Percentiles rank a stretch among this genome's conserved stretches.
Evolutionary conservation across 1,284 basidiomycete genomes (phyloP).

Genomic region (Jaminaea rosea): DNA sequence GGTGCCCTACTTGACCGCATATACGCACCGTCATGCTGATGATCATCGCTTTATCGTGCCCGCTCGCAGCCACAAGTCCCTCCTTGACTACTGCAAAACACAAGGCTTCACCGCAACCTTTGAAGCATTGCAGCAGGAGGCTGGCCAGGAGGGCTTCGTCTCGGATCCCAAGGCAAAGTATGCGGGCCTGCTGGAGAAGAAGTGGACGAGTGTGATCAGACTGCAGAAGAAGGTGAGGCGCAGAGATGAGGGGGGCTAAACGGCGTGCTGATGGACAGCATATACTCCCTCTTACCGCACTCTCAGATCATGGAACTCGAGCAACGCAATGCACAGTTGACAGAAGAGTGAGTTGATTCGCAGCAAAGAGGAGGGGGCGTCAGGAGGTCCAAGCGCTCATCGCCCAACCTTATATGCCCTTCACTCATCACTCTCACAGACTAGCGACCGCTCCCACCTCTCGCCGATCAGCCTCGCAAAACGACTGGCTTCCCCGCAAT

Average conservation of each 20-base stretch:
- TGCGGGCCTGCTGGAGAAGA: conserved; percentile 78
- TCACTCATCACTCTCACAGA: no score
- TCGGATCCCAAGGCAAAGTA: conserved; percentile 74
- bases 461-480: conserved; percentile 58
- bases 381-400: no score
- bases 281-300: conserved; percentile 12
- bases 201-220: conserved; percentile 86
- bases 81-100: conserved; percentile 70
- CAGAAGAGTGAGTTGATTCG: no score
- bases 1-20: conserved; percentile 36
- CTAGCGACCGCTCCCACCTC: conserved; percentile 56
- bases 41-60: not conserved
- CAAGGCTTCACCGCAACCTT: conserved; percentile 60
- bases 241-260: conserved; percentile 94
- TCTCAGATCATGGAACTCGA: conserved; percentile 59
- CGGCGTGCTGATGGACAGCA: conserved; percentile 79
- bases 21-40: not conserved
- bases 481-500: conserved; percentile 73
- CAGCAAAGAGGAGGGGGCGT: no score
- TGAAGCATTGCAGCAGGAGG: conserved; percentile 59
- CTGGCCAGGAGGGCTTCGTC: conserved; percentile 56
- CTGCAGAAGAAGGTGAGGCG: conserved; percentile 83
- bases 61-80: conserved; percentile 65
- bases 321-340: conserved; percentile 62
- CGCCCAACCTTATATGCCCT: no score